Conservation (phyloP, 2,329 filamentous ascomycete genomes). For the Coniella vitis region DNA sequence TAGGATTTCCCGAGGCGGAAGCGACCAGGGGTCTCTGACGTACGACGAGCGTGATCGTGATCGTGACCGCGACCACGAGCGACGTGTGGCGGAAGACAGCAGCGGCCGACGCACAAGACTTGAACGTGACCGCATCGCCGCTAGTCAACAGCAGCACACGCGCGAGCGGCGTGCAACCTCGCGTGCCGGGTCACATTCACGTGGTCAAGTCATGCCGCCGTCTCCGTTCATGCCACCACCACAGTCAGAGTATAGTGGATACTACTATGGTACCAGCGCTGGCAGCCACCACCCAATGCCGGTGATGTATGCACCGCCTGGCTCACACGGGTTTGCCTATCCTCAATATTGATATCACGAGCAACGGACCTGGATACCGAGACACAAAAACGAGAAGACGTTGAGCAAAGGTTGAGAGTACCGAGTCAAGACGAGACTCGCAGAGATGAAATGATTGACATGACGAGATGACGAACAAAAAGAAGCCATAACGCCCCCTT, state of each 20-base stretch:
- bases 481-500: not conserved
- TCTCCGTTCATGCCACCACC: not conserved
- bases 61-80: not conserved
- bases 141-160: conserved; percentile 28
- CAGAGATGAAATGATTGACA: conserved; percentile 1
- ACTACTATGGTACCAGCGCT: not conserved
- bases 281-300: not conserved
- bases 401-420: too few relatives aligned
- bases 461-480: conserved; percentile 6
- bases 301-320: conserved; percentile 14
- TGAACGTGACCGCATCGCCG: conserved; percentile 32
- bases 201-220: conserved; percentile 11
- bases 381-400: not conserved
- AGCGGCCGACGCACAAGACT: conserved; percentile 30
- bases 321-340: conserved; percentile 9
- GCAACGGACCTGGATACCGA: too few relatives aligned
- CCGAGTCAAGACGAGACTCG: too few relatives aligned
- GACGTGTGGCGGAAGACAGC: conserved; percentile 24
- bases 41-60: conserved; percentile 39
- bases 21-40: conserved; percentile 30
- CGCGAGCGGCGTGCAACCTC: conserved; percentile 39
- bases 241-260: conserved; percentile 7
- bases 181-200: conserved; percentile 40
- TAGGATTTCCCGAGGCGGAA: conserved; percentile 20
- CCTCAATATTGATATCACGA: not conserved